Evolutionary conservation across 2,329 filamentous ascomycete species (phyloP), one percentile per base, ranked within the genome.

Genomic region (Cryphonectria japonica): DNA sequence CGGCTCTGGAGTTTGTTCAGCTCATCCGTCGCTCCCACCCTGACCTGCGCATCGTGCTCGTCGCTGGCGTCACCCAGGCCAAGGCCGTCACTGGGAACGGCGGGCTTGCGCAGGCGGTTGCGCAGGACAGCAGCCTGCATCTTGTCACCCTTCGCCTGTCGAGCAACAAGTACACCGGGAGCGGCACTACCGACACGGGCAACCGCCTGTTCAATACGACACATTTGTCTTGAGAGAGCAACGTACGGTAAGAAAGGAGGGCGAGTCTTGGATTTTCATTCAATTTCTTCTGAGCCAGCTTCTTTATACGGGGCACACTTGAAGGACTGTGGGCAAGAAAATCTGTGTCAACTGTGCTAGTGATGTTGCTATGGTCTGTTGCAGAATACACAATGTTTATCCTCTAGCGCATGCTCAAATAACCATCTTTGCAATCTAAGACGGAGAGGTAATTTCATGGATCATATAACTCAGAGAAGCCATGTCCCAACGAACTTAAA

Each of bases 11-110:
- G 2, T 89, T 88, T 73, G 78, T 88, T 22, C 50, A 81, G 46
- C 82, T 80, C n/a, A 78, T 90, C 32, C 83, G 84, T 4, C 72
- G 69, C 0, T 64, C 86, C 0, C 32, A 82, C 69, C 37, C 76
- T 0, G 73, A 72, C 3, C 77, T 87, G 54, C 79, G 78, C 22
- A 84, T 91, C 64, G 79, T 89, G 1, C 79, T 89, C 0, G 81
- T 90, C 43, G 83, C 87, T 4, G 85, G 85, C 0, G 87, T 90
- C 7, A 61, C 59, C 0, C 59, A 61, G 59, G n/a, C 34, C 34
- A 61, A 61, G 59, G 59, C 59, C 14, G 59, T n/a, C 32, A 39
- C 59, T n/a, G 34, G 32, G 22, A 22, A 61, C 3, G 34, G 22
- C 3, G 32, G 32, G 19, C 59, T 61, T 39, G 59, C 32, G 1